Conservation (phyloP, 75 land plant genomes). For the Cupressus sempervirens region DNA sequence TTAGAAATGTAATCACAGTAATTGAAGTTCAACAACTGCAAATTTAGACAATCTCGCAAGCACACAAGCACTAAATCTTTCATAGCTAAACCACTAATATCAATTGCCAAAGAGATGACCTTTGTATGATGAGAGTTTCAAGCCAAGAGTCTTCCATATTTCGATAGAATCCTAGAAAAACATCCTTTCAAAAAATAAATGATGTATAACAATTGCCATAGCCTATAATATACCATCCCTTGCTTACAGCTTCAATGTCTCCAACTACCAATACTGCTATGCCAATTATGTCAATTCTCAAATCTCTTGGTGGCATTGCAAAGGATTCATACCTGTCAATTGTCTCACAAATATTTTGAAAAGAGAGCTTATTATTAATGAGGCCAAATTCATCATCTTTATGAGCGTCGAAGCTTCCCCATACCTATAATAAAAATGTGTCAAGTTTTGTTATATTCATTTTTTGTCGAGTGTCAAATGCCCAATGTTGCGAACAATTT, state of each 20-base stretch:
- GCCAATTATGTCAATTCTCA: background rate
- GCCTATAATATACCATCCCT: background rate
- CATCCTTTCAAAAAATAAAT: conserved; percentile 49
- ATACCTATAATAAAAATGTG: too few relatives aligned
- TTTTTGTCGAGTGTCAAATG: too few relatives aligned
- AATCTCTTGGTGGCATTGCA: conserved; percentile 75
- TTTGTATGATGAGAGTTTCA: conserved; percentile 79
- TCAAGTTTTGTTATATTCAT: too few relatives aligned
- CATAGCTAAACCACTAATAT: conserved; percentile 75
- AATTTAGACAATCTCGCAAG: conserved; percentile 56
- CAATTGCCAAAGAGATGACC: conserved; percentile 66
- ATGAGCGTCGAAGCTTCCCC: too few relatives aligned
- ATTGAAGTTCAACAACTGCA: conserved; percentile 62
- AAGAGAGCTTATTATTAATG: too few relatives aligned
- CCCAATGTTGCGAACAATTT: too few relatives aligned
- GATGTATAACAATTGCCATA: background rate
- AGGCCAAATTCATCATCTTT: too few relatives aligned
- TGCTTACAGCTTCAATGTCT: background rate
- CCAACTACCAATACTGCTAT: background rate
- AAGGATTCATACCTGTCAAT: conserved; percentile 49
- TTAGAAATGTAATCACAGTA: conserved; percentile 80
- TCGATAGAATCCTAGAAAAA: conserved; percentile 72
- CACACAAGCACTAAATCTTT: conserved; percentile 61
- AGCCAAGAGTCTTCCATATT: conserved; percentile 86
- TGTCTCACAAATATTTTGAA: conserved; percentile 52